Percentiles rank a stretch among this genome's conserved stretches.
These are phyloP conservation scores for Suillus fuscotomentosus DNA, from an alignment of 768 basidiomycete species.

Conservation along the genomic window DNA sequence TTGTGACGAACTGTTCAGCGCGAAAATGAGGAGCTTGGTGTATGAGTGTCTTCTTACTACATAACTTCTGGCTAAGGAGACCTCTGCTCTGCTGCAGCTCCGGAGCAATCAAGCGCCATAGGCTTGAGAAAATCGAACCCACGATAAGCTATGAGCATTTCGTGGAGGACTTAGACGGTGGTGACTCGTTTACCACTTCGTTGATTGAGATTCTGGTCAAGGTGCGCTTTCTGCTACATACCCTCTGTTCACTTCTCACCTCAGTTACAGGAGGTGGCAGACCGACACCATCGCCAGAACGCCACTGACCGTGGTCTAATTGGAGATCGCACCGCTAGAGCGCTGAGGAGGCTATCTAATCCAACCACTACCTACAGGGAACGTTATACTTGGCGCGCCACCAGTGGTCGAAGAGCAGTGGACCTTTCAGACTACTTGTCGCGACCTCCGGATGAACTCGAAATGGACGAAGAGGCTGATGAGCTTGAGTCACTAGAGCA, in stretches of 20 bases:
- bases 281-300: slow-evolving; percentile 57
- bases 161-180: slow-evolving; percentile 72
- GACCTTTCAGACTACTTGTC: slow-evolving; percentile 53
- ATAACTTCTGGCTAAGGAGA: slow-evolving; percentile 5
- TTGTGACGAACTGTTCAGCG: slow-evolving; percentile 68
- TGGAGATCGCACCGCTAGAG: slow-evolving; percentile 64
- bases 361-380: slow-evolving; percentile 55
- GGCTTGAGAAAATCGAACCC: slow-evolving; percentile 62
- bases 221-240: slow-evolving; percentile 40
- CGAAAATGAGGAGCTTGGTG: slow-evolving; percentile 79
- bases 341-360: slow-evolving; percentile 55
- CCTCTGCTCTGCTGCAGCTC: slow-evolving; percentile 39
- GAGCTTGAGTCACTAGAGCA: slow-evolving; percentile 40
- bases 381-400: slow-evolving; percentile 36
- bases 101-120: slow-evolving; percentile 68
- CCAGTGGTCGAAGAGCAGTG: slow-evolving; percentile 27
- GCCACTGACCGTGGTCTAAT: slow-evolving; percentile 57
- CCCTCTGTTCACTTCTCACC: slow-evolving; percentile 6
- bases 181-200: slow-evolving; percentile 78
- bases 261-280: slow-evolving; percentile 65
- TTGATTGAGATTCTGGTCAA: slow-evolving; percentile 77
- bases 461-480: slow-evolving; percentile 68
- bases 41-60: slow-evolving; percentile 37
- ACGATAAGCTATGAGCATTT: slow-evolving; percentile 72
- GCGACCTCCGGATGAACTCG: slow-evolving; percentile 54